Conservation (phyloP, 768 basidiomycete genomes). For the Auriscalpium vulgare region DNA sequence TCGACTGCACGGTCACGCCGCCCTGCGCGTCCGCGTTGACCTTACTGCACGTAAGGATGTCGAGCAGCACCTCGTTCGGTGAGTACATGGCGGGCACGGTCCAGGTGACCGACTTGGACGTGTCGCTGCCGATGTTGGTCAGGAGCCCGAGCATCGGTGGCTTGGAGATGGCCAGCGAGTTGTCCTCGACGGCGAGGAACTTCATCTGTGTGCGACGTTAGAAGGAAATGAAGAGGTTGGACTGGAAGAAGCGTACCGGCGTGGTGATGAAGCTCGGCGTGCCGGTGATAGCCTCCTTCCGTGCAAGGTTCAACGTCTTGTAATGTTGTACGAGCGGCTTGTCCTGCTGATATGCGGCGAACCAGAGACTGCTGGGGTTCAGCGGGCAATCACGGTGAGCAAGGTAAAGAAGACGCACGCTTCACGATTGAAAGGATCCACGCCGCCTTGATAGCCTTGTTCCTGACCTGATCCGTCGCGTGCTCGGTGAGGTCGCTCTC, state of each 20-base stretch:
- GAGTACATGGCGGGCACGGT: slow-evolving; percentile 35
- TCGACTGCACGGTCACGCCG: slow-evolving; percentile 30
- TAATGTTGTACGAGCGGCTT: slow-evolving; percentile 42
- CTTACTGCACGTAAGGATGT: slow-evolving; percentile 42
- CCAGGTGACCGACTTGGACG: slow-evolving; percentile 30
- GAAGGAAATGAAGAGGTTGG: too few species aligned
- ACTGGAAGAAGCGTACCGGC: slow-evolving; percentile 26
- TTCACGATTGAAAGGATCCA: slow-evolving; percentile 42
- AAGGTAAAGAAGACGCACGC: slow-evolving; percentile 25
- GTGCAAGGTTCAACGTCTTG: slow-evolving; percentile 41
- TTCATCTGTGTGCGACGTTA: slow-evolving; percentile 28
- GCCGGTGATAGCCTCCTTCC: slow-evolving; percentile 39
- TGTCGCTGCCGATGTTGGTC: slow-evolving; percentile 41
- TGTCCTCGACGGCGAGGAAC: slow-evolving; percentile 34
- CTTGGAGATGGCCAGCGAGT: slow-evolving; percentile 43
- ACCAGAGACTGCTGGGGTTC: slow-evolving; percentile 43
- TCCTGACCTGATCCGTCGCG: slow-evolving; percentile 32
- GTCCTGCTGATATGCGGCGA: slow-evolving; percentile 42
- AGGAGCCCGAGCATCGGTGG: slow-evolving; percentile 48
- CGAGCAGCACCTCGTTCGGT: slow-evolving; percentile 36
- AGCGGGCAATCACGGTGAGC: background rate
- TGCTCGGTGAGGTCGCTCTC: background rate
- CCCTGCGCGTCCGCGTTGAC: slow-evolving; percentile 32
- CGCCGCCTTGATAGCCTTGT: slow-evolving; percentile 38
- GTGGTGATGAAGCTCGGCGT: slow-evolving; percentile 39